Evolutionary conservation across 2,329 filamentous ascomycete genomes (phyloP), one percentile per base, ranked within the genome.

Genomic region (Colletotrichum ledebouriae): DNA sequence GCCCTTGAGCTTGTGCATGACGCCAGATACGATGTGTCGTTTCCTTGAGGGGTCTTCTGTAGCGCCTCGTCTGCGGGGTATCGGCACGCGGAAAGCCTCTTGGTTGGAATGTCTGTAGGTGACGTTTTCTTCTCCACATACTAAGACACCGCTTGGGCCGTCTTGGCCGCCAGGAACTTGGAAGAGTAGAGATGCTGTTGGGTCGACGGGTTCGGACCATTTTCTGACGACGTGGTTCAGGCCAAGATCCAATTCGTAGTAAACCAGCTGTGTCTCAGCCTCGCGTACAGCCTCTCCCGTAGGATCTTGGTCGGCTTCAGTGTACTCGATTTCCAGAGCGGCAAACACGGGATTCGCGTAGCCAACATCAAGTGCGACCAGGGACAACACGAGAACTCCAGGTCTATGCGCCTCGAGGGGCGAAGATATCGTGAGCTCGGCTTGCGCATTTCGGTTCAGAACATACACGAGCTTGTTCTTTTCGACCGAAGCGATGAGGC

Each of bases 381-480:
- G 85, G 34, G 93, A 92, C 73, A 97, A 93, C 25, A 98, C 94
- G 57, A 99, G 82, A 1, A 95, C 95, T 69, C 95, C 94, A 12
- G 94, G 90, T 79, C 96, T 97, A 81, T 99, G 95, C 2, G 96
- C 97, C 81, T 99, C 97, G 17, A 99, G 86, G 0, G 96, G 96
- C 13, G 96, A 99, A 5, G 96, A 99, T 58, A 99, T 99, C 46
- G 94, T 97, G 74, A 99, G 89, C 79, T 97, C 93, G 17, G 94
- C 94, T 80, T 98, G 94, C 3, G 94, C 89, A 81, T 97, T 97
- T 72, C 97, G 91, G 80, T 98, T 98, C 73, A 99, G 86, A 75
- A 99, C 95, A 81, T 99, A 99, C 73, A 99, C 96, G 64, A 99
- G 91, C 84, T 99, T 99, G 84, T 98, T 99, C 87, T 99, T 99